Conservation (phyloP, 305 asterid species). For the Rubia tinctorum region DNA sequence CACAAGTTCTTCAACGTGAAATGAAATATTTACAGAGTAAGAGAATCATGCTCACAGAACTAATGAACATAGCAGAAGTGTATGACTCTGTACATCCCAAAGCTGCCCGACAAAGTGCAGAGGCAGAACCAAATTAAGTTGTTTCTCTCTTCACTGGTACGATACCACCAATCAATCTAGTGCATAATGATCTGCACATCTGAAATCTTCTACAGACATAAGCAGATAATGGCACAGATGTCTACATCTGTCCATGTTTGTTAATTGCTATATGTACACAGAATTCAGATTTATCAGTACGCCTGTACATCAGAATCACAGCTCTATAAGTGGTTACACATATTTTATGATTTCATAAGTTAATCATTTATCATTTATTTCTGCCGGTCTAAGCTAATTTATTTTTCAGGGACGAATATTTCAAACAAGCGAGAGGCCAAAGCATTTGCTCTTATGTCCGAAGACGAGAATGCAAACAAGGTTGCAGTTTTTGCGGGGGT, state of each 20-base stretch:
- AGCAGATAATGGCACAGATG: not conserved
- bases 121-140: not conserved
- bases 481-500: slow-evolving; percentile 95
- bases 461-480: slow-evolving; percentile 75
- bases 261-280: not conserved
- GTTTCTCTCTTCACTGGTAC: not conserved
- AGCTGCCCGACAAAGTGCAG: not conserved
- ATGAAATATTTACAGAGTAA: not conserved
- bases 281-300: no score
- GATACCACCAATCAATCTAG: not conserved
- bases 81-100: not conserved
- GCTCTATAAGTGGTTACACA: no score
- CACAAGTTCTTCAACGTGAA: not conserved
- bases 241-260: not conserved
- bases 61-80: no score
- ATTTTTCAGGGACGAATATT: slow-evolving; percentile 80
- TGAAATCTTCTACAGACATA: not conserved
- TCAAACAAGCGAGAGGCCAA: slow-evolving; percentile 91
- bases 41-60: not conserved
- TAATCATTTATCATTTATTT: slow-evolving; percentile 11
- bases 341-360: not conserved
- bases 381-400: slow-evolving; percentile 18
- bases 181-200: not conserved
- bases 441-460: slow-evolving; percentile 87
- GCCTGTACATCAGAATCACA: no score